Evolutionary conservation across 495 filamentous ascomycete species (phyloP), one percentile per base, ranked within the genome.

Genomic region (Patellaria atrata): DNA sequence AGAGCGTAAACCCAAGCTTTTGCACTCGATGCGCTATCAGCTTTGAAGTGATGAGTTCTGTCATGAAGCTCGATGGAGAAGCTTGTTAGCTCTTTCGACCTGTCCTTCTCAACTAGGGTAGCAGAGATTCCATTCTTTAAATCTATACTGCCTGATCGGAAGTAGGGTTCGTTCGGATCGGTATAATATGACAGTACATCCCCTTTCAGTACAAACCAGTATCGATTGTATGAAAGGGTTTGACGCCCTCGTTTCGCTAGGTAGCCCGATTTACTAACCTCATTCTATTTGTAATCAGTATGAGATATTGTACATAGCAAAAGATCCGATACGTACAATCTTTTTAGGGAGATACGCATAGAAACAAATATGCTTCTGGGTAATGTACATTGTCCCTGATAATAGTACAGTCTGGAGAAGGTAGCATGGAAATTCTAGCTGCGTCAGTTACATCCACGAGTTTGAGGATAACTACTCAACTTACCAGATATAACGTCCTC

Each of bases 1-100:
- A 97, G 62, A 24, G 81, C 70, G 54, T 89, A 91, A 25, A 96
- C 87, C 89, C 89, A 97, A 64, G 96, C 91, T 51, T 85, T 94
- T 4, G 89, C 89, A 56, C 79, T 93, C 21, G 75, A 60, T 12
- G 71, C 63, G 47, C 84, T 94, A 48, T 97, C 91, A 16, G 91
- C 89, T 48, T 75, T 71, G 60, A 97, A 93, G 47, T 81, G 68
- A 50, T 89, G 93, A 4, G 71, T 81, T 30, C 82, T 68, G 43
- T 92, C 71, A 48, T 89, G 68, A 0, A 86, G 94, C 11, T 72
- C 73, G 26, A 97, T 73, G 6, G 75, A 67, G 45, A 97, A 94
- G 38, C 76, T 66, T 15, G 71, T 65, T 15, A 63, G 67, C 10
- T 89, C 81, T 36, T 68, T 70, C 22, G 50, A 61, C 53, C 84